These are phyloP conservation scores for Amorphotheca resinae DNA, from an alignment of 495 filamentous ascomycete genomes.

Conservation along the genomic window DNA sequence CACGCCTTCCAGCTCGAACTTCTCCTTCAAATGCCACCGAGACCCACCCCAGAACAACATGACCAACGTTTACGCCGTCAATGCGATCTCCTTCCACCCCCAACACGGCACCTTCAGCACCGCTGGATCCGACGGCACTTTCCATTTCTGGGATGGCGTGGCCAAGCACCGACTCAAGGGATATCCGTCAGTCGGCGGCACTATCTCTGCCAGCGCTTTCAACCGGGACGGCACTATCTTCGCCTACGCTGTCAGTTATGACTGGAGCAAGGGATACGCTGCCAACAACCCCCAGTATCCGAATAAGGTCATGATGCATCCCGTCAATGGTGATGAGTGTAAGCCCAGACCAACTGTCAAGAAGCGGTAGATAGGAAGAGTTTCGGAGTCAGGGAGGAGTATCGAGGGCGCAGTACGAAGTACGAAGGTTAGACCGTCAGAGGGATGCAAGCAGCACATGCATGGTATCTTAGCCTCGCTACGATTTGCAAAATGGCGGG, in stretches of 20 bases:
- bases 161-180: conserved; percentile 78
- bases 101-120: conserved; percentile 83
- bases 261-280: conserved; percentile 85
- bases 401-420: background rate
- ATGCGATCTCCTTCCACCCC: conserved; percentile 82
- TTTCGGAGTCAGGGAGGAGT: background rate
- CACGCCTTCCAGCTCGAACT: conserved; percentile 51
- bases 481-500: background rate
- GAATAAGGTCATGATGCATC: conserved; percentile 82
- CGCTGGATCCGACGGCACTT: conserved; percentile 77
- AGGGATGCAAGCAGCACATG: background rate
- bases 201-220: conserved; percentile 69
- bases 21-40: conserved; percentile 91
- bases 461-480: background rate
- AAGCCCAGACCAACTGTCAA: conserved; percentile 62
- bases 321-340: conserved; percentile 62
- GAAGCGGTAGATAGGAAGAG: conserved; percentile 42
- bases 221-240: conserved; percentile 67
- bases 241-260: conserved; percentile 84
- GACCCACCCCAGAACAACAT: conserved; percentile 51
- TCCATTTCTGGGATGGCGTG: conserved; percentile 86
- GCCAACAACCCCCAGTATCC: conserved; percentile 54
- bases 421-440: background rate
- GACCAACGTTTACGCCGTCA: conserved; percentile 79
- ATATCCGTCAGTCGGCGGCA: conserved; percentile 72